Evolutionary conservation across 2,329 filamentous ascomycete species (phyloP).

Genomic region (Colletotrichum sp.): DNA sequence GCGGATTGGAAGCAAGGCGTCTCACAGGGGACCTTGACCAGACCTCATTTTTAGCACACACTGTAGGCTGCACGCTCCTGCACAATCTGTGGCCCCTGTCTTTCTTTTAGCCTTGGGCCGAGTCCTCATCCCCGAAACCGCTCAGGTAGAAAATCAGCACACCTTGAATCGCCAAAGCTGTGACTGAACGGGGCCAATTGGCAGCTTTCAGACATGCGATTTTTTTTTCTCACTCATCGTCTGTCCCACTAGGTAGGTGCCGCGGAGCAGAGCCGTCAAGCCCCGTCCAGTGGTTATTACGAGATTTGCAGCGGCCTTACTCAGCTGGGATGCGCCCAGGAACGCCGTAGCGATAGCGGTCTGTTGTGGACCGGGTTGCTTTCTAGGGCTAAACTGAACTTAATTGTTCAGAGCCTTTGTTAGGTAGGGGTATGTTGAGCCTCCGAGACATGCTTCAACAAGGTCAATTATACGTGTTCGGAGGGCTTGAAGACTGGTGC

Average conservation of each 20-base stretch:
- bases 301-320: constrained; percentile 18
- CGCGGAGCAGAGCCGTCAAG: neutral
- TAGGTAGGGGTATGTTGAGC: neutral
- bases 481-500: neutral
- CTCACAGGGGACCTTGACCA: neutral
- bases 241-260: neutral
- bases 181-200: neutral
- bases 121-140: constrained; percentile 5
- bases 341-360: neutral
- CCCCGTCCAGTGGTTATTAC: constrained; percentile 2
- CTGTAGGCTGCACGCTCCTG: neutral
- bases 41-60: neutral
- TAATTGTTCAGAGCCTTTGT: neutral
- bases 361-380: neutral
- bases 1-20: neutral
- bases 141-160: neutral
- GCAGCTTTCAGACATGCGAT: neutral
- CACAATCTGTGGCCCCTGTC: neutral
- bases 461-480: neutral
- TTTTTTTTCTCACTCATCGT: neutral
- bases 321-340: constrained; percentile 9
- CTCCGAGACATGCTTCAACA: neutral
- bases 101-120: neutral
- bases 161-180: neutral
- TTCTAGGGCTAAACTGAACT: neutral